These are phyloP conservation scores for Leishmania aethiopica DNA, from an alignment of 208 protist genomes.

Conservation along the genomic window DNA sequence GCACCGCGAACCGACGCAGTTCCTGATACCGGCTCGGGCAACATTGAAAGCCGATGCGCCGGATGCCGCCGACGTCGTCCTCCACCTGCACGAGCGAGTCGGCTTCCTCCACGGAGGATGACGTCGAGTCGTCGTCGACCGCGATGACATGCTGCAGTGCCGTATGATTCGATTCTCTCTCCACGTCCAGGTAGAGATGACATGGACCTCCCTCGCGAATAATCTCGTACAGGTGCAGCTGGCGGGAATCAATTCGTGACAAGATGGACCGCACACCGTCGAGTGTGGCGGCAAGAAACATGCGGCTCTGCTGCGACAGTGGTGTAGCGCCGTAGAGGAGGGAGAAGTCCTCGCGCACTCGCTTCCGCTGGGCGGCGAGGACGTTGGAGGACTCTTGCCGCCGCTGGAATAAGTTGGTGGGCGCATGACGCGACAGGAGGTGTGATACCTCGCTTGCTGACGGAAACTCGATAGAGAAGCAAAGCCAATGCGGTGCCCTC, in stretches of 20 bases:
- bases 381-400: neutral
- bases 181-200: constrained; percentile 90
- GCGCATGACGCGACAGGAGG: constrained; percentile 40
- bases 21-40: constrained; percentile 15
- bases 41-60: constrained; percentile 15
- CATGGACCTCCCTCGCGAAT: constrained; percentile 72
- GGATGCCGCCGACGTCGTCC: constrained; percentile 1
- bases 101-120: constrained; percentile 25
- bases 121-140: constrained; percentile 28
- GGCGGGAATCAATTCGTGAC: constrained; percentile 36
- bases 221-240: constrained; percentile 88
- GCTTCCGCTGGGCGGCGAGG: neutral
- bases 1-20: constrained; percentile 12
- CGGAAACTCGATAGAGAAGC: constrained; percentile 84
- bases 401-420: constrained; percentile 13
- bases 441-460: constrained; percentile 56
- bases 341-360: constrained; percentile 49
- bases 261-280: constrained; percentile 38
- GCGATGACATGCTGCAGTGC: constrained; percentile 20
- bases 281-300: constrained; percentile 74
- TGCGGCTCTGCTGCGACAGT: constrained; percentile 68
- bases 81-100: constrained; percentile 15
- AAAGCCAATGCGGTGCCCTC: constrained; percentile 44
- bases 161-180: constrained; percentile 54
- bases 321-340: constrained; percentile 64